Percentiles rank a stretch among this genome's conserved stretches.
phyloP scores from a whole-genome alignment of 805 yeast genomes.

The Priceomyces medius region DNA sequence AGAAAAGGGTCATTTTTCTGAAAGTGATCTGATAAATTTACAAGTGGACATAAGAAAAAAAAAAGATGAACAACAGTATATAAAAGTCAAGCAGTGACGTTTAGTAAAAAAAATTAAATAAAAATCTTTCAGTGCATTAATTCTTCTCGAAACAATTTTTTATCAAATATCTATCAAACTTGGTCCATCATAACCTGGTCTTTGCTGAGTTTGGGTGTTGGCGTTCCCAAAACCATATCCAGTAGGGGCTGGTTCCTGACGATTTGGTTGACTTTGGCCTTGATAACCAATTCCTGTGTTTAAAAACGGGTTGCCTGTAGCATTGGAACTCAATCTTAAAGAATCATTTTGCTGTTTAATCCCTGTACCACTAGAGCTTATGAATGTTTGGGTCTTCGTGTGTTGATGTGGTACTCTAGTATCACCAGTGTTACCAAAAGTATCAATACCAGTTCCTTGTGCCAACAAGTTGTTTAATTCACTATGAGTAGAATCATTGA shows the following conservation, averaged over 20 bases:
- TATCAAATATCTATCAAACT: conserved; percentile 47
- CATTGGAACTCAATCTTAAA: conserved; percentile 32
- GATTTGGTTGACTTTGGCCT: conserved; percentile 20
- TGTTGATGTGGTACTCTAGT: conserved; percentile 89
- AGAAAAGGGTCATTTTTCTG: no score
- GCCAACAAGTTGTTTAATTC: conserved; percentile 79
- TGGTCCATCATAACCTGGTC: conserved; percentile 36
- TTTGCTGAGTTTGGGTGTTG: conserved; percentile 35
- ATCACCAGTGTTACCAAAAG: conserved; percentile 86
- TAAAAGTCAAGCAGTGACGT: no score
- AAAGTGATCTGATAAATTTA: no score
- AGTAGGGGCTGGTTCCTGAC: conserved; percentile 71
- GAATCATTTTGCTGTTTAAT: conserved; percentile 47
- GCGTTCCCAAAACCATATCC: conserved; percentile 94
- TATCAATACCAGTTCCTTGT: conserved; percentile 88
- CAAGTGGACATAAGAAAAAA: no score
- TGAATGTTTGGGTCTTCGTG: conserved; percentile 75
- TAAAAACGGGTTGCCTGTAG: conserved; percentile 59
- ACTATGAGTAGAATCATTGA: conserved; percentile 46
- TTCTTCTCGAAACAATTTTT: not conserved
- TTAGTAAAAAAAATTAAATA: not conserved
- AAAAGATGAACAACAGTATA: no score
- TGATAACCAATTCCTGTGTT: conserved; percentile 55
- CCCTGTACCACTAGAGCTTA: conserved; percentile 89
- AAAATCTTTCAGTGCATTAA: not conserved